Evolutionary conservation across 2,329 filamentous ascomycete species (phyloP).

Genomic region (Alternaria sp.): DNA sequence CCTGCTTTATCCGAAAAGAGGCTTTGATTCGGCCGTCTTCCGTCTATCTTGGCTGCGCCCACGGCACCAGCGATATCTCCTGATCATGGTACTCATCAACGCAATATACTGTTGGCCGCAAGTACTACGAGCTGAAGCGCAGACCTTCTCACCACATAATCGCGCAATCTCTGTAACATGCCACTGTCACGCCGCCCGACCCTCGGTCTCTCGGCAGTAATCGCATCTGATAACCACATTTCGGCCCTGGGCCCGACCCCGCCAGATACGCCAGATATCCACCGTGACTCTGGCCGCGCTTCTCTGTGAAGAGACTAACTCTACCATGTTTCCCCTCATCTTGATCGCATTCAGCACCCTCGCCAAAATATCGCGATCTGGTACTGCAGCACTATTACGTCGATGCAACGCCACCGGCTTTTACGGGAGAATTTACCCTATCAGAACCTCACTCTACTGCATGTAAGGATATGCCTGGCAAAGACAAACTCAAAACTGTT

Average conservation of each 20-base stretch:
- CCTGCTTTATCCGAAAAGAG: slow-evolving; percentile 19
- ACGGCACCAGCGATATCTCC: neutral
- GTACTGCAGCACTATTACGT: slow-evolving; percentile 10
- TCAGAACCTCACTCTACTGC: neutral
- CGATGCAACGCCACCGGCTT: slow-evolving; percentile 12
- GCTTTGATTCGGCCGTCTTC: neutral
- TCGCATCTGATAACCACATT: slow-evolving; percentile 23
- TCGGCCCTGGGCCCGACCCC: neutral
- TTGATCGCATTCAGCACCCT: neutral
- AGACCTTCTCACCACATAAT: slow-evolving; percentile 13
- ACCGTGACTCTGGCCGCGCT: neutral
- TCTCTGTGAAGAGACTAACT: neutral
- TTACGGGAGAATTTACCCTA: neutral
- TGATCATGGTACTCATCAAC: slow-evolving; percentile 5
- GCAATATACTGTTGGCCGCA: slow-evolving; percentile 1
- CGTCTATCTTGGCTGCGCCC: neutral
- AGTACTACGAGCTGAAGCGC: neutral
- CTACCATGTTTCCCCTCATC: slow-evolving; percentile 9
- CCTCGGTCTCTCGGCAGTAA: slow-evolving; percentile 8
- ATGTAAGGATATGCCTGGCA: neutral
- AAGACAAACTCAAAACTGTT: neutral
- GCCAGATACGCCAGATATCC: neutral
- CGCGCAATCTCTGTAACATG: slow-evolving; percentile 6
- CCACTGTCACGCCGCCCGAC: slow-evolving; percentile 10
- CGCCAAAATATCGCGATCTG: neutral